Evolutionary conservation across 257 asterid species (phyloP).

Genomic region (Salvia miltiorrhiza): DNA sequence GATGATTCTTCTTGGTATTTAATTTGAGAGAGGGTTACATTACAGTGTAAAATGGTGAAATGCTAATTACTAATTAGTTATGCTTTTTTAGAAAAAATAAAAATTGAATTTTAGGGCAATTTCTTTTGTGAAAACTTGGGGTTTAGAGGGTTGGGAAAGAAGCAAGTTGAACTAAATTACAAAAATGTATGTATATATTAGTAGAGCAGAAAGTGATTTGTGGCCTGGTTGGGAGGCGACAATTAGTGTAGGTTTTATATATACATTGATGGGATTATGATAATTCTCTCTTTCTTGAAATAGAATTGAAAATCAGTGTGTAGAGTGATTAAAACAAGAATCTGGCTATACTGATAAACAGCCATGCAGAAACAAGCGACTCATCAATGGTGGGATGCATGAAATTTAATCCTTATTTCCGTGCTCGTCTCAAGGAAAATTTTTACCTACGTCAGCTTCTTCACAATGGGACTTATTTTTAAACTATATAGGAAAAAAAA

Average conservation of each 20-base stretch:
- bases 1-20: slow-evolving; percentile 7
- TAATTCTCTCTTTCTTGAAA: slow-evolving; percentile 5
- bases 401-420: slow-evolving; percentile 18
- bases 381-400: not conserved
- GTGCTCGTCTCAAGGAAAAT: not conserved
- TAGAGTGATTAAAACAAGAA: not conserved
- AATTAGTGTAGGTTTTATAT: not conserved
- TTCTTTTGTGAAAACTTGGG: not conserved
- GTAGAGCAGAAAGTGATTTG: not conserved
- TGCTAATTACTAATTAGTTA: not conserved
- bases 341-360: not conserved
- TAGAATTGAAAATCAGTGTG: slow-evolving; percentile 6
- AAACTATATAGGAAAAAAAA: not conserved
- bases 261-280: not conserved
- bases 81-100: no score
- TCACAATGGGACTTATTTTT: not conserved
- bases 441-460: not conserved
- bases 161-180: not conserved
- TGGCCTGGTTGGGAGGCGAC: not conserved
- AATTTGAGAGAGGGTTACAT: not conserved
- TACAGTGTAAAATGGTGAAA: not conserved
- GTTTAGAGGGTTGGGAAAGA: not conserved
- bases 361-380: not conserved
- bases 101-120: no score
- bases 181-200: not conserved